Conservation (phyloP, 129 eudicot genomes). For the Scalesia atractyloides region DNA sequence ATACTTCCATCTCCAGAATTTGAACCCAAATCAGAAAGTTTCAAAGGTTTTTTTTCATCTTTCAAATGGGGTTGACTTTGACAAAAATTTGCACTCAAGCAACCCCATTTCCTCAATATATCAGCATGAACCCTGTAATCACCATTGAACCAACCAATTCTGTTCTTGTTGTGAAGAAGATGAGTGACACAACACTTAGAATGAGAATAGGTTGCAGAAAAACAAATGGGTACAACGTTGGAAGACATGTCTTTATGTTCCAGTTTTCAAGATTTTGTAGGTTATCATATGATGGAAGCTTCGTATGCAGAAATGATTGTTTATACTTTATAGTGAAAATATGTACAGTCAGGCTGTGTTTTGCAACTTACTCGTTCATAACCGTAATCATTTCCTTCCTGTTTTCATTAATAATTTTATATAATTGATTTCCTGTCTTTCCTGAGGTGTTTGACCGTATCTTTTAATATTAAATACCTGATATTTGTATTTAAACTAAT, state of each 20-base stretch:
- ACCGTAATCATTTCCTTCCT: neutral
- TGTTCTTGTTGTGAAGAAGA: conserved; percentile 31
- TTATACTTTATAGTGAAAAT: neutral
- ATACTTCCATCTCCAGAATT: conserved; percentile 20
- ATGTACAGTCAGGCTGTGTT: no score
- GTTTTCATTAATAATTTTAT: neutral
- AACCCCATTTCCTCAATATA: conserved; percentile 49
- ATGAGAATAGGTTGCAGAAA: conserved; percentile 26
- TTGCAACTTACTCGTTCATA: neutral
- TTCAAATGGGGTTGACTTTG: conserved; percentile 59
- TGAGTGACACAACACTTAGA: conserved; percentile 42
- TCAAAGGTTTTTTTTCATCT: conserved; percentile 49
- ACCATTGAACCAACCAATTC: conserved; percentile 13
- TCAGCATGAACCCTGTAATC: neutral
- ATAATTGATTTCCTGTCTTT: neutral
- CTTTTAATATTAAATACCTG: neutral
- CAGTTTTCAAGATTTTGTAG: conserved; percentile 22
- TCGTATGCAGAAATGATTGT: conserved; percentile 21
- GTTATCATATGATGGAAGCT: conserved; percentile 9
- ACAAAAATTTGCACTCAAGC: conserved; percentile 36
- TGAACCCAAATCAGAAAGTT: conserved; percentile 41
- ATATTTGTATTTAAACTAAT: neutral
- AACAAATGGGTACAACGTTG: conserved; percentile 52
- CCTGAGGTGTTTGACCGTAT: neutral
- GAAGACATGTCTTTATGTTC: conserved; percentile 46